A percentile compares a stretch with the other conserved stretches of the same genome.
Evolutionary conservation across 768 basidiomycete species (phyloP).

Genomic region (Lactifluus volemus): DNA sequence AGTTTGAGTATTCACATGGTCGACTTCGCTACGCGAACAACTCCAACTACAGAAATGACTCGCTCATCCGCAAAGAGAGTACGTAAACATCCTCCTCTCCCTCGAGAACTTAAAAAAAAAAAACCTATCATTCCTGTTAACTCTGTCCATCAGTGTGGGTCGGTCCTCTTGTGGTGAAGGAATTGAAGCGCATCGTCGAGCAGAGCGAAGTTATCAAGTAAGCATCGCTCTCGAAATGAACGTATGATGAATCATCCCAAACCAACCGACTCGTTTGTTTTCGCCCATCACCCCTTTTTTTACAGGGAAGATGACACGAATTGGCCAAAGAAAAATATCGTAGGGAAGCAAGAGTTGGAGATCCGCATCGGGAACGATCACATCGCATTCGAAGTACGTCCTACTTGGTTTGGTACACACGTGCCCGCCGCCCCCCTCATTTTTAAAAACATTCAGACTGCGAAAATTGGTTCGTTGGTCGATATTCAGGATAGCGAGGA

Average conservation of each 20-base stretch:
- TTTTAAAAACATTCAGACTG: conserved; percentile 56
- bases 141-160: conserved; percentile 73
- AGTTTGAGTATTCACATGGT: conserved; percentile 97
- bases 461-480: conserved; percentile 94
- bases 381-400: conserved; percentile 87
- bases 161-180: conserved; percentile 84
- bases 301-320: conserved; percentile 96
- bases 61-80: conserved; percentile 98
- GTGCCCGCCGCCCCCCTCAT: neutral
- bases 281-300: conserved; percentile 12
- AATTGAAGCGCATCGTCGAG: conserved; percentile 90
- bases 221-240: conserved; percentile 18
- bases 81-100: conserved; percentile 27
- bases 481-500: conserved; percentile 97
- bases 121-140: too few species aligned
- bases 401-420: too few species aligned
- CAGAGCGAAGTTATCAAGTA: conserved; percentile 93
- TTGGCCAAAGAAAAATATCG: conserved; percentile 99
- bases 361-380: conserved; percentile 91
- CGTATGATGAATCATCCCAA: neutral
- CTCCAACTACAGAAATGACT: conserved; percentile 98
- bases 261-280: neutral
- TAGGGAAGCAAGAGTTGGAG: conserved; percentile 97
- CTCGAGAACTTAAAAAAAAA: too few species aligned
- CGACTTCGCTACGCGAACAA: conserved; percentile 97